Base-by-base conservation (phyloP, 2,329 filamentous ascomycete genomes). In the Aureobasidium leucospermi region DNA sequence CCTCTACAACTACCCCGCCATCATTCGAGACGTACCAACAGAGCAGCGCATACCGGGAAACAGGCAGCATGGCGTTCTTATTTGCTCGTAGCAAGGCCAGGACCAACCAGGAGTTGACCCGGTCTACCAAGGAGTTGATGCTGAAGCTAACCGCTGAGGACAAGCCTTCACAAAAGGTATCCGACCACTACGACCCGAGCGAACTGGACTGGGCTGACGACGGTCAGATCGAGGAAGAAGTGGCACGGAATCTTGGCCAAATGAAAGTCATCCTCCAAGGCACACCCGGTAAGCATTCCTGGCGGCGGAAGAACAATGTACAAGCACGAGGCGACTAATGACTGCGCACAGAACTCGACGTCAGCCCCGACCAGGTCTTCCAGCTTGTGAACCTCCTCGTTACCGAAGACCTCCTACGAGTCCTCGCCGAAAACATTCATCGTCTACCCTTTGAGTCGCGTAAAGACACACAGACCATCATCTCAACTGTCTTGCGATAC, bases 251-350 rank as follows among this genome's bases (percentile, higher is more conserved):
- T 66, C 82, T 99, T 64, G 81, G 82, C 56, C 89, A 96, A 73
- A 96, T 97, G 87, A 97, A 97, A 74, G 78, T 91, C 64, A 85
- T 94, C 61, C 84, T 99, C 13, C 93, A 97, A 79, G 94, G 93
- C 65, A 96, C 91, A 62, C 89, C 90, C 75, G 91, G 91, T 95
- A 80, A 23, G 55, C 28, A n/a, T 23, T 29, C 16, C 2, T 13
- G 2, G 11, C 6, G 13, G 32, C 23, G 13, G n/a, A 11, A 15
- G 19, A 19, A 9, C 31, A 19, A 16, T n/a, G 29, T 7, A 15
- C 38, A 19, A 34, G 45, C 10, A 29, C 38, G 45, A 5, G 29
- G 7, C 34, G 36, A 36, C 45, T 59, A 13, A 53, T 41, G 6
- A 38, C 6, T 34, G 23, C 16, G 16, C 19, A 10, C 71, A 95